phyloP scores from a whole-genome alignment of 2,329 filamentous ascomycete genomes.

The Paraphoma chrysanthemicola region DNA sequence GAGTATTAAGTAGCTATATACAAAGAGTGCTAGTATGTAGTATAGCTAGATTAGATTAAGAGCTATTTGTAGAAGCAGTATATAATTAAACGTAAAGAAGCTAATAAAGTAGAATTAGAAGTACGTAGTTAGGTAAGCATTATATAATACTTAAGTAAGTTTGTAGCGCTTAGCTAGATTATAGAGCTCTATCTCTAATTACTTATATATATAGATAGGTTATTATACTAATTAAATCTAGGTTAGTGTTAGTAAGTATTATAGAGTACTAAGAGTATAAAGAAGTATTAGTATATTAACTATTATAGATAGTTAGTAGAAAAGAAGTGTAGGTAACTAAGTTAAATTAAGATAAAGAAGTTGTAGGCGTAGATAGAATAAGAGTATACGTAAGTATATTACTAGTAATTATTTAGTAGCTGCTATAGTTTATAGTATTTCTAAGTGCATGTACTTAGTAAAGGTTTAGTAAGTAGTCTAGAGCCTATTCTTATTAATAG shows the following conservation, averaged over 20 bases:
- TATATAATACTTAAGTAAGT: constrained; percentile 1
- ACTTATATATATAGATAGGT: constrained; percentile 1
- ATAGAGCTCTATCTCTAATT: neutral
- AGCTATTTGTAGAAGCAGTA: constrained; percentile 4
- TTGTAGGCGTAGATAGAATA: constrained; percentile 1
- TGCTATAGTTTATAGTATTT: constrained; percentile 8
- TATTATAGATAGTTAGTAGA: neutral
- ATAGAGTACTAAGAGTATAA: neutral
- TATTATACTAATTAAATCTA: constrained; percentile 2
- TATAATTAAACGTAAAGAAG: neutral
- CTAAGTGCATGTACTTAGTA: neutral
- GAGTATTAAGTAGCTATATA: constrained; percentile 6
- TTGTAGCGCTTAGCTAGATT: neutral
- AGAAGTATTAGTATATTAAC: neutral
- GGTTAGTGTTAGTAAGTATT: neutral
- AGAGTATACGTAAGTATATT: constrained; percentile 1
- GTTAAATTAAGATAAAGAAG: neutral
- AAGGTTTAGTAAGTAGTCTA: too few species aligned
- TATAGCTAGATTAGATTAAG: constrained; percentile 5
- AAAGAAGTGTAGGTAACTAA: constrained; percentile 2
- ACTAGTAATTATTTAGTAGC: constrained; percentile 6
- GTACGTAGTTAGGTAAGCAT: neutral
- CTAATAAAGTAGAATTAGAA: neutral
- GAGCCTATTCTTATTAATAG: too few species aligned
- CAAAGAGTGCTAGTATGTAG: constrained; percentile 5